Evolutionary conservation across 306 rosid species (phyloP), one percentile per base, ranked within the genome.

Genomic region (Malus domestica): DNA sequence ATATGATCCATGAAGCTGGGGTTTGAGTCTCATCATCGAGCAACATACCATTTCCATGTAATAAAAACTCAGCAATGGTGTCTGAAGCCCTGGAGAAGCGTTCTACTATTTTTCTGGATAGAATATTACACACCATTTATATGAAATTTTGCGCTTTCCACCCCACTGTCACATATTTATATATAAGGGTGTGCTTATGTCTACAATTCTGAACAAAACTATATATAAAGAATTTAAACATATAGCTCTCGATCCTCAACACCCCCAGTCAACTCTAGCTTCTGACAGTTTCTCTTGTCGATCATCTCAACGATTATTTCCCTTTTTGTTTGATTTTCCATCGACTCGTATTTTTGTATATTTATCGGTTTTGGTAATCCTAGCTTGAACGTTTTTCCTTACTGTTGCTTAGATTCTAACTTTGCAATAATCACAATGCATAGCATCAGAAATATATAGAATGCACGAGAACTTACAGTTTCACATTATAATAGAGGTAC

Each of bases 401-500:
- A 73, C 25, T 19, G 40, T 57, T 38, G 10, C n/a, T 54, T 29
- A 2, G 7, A 9, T 40, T 40, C 45, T 9, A 5, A 18, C 5
- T 44, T 57, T 42, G 57, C n/a, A 10, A 32, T 42, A 44, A 68
- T 29, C 51, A 40, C 4, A 42, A 23, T 4, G 38, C 38, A 42
- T 30, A 13, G 29, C 18, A 42, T 13, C 29, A 27, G 44, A 30
- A 20, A 15, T 25, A 70, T n/a, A 60, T 49, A 22, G 46, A 33
- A 67, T 25, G 71, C 29, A 32, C 54, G 23, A 61, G 76, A 78
- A 88, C 99, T 92, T 90, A 95, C 99, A 78, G 72, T 78, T 76
- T 80, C 78, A 85, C 45, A 45, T 92, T 87, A 84, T 79, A 89
- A 81, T 84, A 90, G 62, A 90, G 96, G 88, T 88, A 92, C 4